A percentile compares a stretch with the other conserved stretches of the same genome.
phyloP scores from a whole-genome alignment of 768 basidiomycete genomes.

The Tylopilus sp. region DNA sequence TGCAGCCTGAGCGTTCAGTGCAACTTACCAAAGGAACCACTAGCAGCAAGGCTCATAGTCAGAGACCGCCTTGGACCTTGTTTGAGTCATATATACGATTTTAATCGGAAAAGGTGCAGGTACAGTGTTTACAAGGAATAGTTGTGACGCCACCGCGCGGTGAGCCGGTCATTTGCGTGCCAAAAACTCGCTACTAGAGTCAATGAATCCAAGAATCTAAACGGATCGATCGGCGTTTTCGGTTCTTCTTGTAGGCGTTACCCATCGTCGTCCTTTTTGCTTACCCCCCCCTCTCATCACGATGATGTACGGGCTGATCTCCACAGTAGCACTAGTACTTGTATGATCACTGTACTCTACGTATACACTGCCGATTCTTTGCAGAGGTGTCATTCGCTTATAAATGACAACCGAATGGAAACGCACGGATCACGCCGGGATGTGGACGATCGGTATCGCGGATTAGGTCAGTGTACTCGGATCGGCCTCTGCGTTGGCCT shows the following conservation, averaged over 20 bases:
- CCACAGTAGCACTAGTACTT: slow-evolving; percentile 12
- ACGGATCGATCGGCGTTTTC: not conserved
- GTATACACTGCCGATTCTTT: slow-evolving; percentile 14
- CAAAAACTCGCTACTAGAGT: not conserved
- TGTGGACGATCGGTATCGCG: not conserved
- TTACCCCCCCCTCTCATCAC: too few species aligned
- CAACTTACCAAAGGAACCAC: too few species aligned
- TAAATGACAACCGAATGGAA: not conserved
- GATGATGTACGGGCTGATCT: slow-evolving; percentile 5
- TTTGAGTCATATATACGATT: too few species aligned
- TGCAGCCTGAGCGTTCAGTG: too few species aligned
- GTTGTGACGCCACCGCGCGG: too few species aligned
- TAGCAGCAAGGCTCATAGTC: too few species aligned
- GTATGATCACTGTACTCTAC: slow-evolving; percentile 29
- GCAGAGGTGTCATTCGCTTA: not conserved
- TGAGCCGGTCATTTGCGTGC: too few species aligned
- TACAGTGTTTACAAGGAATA: too few species aligned
- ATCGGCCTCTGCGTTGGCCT: not conserved
- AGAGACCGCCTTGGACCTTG: too few species aligned
- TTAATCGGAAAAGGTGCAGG: too few species aligned
- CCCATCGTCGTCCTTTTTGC: too few species aligned
- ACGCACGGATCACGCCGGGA: not conserved
- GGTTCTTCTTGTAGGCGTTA: not conserved
- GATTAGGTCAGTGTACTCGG: not conserved
- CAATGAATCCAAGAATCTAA: not conserved